phyloP scores from a whole-genome alignment of 2,329 filamentous ascomycete species.

The Sporothrix mexicana region DNA sequence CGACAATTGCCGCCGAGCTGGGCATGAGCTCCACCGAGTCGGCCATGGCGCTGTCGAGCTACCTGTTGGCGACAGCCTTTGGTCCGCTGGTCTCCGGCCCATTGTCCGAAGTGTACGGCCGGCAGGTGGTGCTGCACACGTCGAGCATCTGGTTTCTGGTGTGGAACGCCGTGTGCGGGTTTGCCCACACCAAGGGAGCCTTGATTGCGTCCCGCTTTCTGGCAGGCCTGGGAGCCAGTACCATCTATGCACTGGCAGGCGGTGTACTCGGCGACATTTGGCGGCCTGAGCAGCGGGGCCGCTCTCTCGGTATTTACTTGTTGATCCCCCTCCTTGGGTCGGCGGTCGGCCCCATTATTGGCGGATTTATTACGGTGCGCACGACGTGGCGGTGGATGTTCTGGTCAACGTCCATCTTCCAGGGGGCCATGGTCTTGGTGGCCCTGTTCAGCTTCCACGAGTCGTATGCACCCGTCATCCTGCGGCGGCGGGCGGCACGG shows the following conservation, averaged over 20 bases:
- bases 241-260: slow-evolving; percentile 53
- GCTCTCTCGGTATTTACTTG: slow-evolving; percentile 39
- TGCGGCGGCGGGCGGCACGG: not conserved
- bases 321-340: slow-evolving; percentile 3
- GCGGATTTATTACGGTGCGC: slow-evolving; percentile 48
- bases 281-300: slow-evolving; percentile 53
- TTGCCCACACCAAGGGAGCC: slow-evolving; percentile 45
- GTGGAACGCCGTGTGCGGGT: slow-evolving; percentile 56
- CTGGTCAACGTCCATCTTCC: slow-evolving; percentile 52
- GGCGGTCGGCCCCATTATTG: slow-evolving; percentile 41
- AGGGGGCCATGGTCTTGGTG: slow-evolving; percentile 46
- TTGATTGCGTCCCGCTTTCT: not conserved
- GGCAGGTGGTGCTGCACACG: slow-evolving; percentile 49
- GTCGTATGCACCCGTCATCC: not conserved
- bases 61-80: slow-evolving; percentile 39
- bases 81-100: slow-evolving; percentile 53
- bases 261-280: slow-evolving; percentile 57
- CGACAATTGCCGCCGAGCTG: slow-evolving; percentile 11
- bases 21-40: slow-evolving; percentile 19
- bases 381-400: slow-evolving; percentile 55
- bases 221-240: slow-evolving; percentile 51
- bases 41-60: slow-evolving; percentile 20
- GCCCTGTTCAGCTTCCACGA: slow-evolving; percentile 40
- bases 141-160: slow-evolving; percentile 57
- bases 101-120: slow-evolving; percentile 56